Base-by-base conservation (phyloP, 1,284 basidiomycete genomes). In the Leucoagaricus sp. region DNA sequence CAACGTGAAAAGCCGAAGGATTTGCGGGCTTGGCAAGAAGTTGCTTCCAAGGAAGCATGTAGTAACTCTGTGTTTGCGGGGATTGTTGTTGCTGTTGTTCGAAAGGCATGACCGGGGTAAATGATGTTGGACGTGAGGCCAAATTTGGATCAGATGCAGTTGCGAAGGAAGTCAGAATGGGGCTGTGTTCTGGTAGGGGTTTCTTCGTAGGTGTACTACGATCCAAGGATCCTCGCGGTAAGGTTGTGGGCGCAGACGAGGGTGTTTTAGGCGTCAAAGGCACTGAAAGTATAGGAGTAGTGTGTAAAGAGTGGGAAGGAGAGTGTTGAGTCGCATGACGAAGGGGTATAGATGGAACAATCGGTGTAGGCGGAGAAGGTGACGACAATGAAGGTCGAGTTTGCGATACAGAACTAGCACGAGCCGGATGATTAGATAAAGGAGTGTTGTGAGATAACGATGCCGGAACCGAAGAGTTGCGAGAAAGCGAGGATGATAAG, bases 291-390 rank as follows among this genome's bases (percentile, higher is more conserved):
- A 28, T 15, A 2, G 41, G 12, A 3, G 31, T 13, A 4, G 7
- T 13, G 19, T 19, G 33, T 23, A 25, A 34, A 17, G 46, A 13
- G 5, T 15, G 28, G 17, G 45, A n/a, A 8, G 42, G 29, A 4
- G 49, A 33, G 34, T 33, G 55, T 34, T 57, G 55, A 6, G 55
- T 57, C 17, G 55, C 49, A 47, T 57, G 49, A 25, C 55, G 49
- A 48, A 52, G 55, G 33, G 49, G 49, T 51, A 52, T 57, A 21
- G 55, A 57, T n/a, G 55, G 55, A 41, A 52, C 49, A 26, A 57
- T 49, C 3, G 55, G 49, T 7, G 55, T 52, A 4, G 55, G 55
- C 12, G 55, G 55, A 23, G 44, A 52, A 1, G 55, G 49, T 38
- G 34, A 57, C 21, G 55, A 52, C 26, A 57, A 28, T 5, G 49